Evolutionary conservation across 805 yeast species (phyloP), one percentile per base, ranked within the genome.

Genomic region (Vanderwaltozyma tropicalis): DNA sequence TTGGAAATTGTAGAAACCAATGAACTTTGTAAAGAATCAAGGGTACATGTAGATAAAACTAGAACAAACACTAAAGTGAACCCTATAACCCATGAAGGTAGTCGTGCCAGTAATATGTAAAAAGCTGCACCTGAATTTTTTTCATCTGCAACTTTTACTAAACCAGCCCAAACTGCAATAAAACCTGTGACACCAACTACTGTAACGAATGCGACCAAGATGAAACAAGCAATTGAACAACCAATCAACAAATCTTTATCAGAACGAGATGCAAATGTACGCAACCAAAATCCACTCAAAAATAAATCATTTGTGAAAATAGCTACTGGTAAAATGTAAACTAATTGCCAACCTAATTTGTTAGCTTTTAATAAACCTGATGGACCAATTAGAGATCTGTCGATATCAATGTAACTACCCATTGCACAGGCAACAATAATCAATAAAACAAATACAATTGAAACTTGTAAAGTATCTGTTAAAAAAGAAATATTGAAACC

Each of bases 201-300:
- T 0, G 82, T 73, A 43, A 80, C 75, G 41, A 86, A 68, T 12
- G 69, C 64, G 40, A 80, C 73, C 31, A 78, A 65, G 17, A 81
- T 71, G 40, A 82, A 57, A 0, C 88, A 71, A 0, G 96, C 95
- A 42, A 88, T 64, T 3, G 78, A 67, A 38, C 87, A 74, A 19
- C 92, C 94, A 46, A 84, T 72, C 58, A 72, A 58, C 49, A 88
- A 68, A 53, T 87, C 95, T 46, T 67, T 73, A 60, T 87, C 76
- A 8, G 85, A 65, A 45, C 74, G 75, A 6, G 95, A 79, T 5
- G 97, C 95, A 66, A 88, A 88, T 1, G 97, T 84, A 53, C 97
- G 70, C 43, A 88, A 64, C 97, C 97, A 88, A 58, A 88, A 87
- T 0, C 95, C 95, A 24, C 94, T 74, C 69, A 88, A 64, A 61